Base-by-base conservation (phyloP, 371 early-diverging fungal genomes). In the Mortierella sp. region DNA sequence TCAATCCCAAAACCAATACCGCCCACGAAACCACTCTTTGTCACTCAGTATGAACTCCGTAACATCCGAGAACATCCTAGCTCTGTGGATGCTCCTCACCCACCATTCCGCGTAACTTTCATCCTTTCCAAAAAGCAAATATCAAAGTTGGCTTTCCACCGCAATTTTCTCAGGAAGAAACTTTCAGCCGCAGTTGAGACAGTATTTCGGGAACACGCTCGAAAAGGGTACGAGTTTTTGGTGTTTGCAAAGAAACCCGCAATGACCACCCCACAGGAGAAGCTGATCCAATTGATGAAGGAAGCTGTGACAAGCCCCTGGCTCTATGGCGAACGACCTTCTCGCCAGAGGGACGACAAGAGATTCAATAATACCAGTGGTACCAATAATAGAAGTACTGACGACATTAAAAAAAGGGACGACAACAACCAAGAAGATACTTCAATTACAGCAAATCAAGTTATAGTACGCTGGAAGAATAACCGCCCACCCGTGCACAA, bases 211-310 rank as follows among this genome's bases (percentile, higher is more conserved):
- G 58, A 65, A 1, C 69, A 78, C 40, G 78, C 78, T 8, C 63
- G 78, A 9, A 70, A 58, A 22, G 78, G 78, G n/a, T 66, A 58
- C 28, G 78, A 78, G 19, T 78, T 48, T n/a, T 61, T 78, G 47
- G 58, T 78, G 4, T 78, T 78, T 38, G 73, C 73, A 6, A 73
- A 68, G 24, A 69, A 40, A 38, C 43, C 59, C 4, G 60, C 47
- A 22, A 43, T 78, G 15, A 69, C 58, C 1, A 73, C 63, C 19
- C 21, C 73, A 1, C 78, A 78, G 43, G 52, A 33, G 8, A 58
- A 62, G 16, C 24, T 78, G 53, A 45, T 63, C 19, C 52, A 73
- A 24, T 3, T 61, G 15, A 50, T 78, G 67, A 66, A 32, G 38
- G 66, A 48, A 10, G 63, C 22, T 4, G 32, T 78, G 45, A 28